These are phyloP conservation scores for Stephanodiscus minutulus DNA, from an alignment of 108 stramenopile genomes.

Conservation along the genomic window DNA sequence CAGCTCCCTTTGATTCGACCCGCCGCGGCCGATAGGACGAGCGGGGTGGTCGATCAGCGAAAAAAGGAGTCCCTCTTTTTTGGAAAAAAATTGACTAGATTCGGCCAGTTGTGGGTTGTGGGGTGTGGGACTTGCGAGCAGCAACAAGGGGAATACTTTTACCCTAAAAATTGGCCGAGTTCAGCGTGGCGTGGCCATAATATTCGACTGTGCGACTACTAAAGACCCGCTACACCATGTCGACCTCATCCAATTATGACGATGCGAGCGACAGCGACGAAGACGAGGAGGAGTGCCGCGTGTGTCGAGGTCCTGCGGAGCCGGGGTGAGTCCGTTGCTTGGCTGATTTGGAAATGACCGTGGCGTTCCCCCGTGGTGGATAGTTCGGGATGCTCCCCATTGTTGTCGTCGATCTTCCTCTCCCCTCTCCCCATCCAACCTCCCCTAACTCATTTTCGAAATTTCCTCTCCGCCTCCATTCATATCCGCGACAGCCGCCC, in stretches of 20 bases:
- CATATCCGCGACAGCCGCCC: constrained; percentile 52
- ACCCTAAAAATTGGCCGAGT: too few species aligned
- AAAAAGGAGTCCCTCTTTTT: too few species aligned
- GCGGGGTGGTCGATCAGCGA: too few species aligned
- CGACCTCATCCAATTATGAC: constrained; percentile 2
- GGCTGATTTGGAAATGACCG: neutral
- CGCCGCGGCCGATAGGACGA: too few species aligned
- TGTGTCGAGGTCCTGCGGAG: constrained; percentile 89
- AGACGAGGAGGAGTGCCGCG: constrained; percentile 86
- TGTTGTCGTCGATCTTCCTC: neutral
- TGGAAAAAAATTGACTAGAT: too few species aligned
- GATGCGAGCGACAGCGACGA: constrained; percentile 54
- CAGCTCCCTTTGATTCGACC: too few species aligned
- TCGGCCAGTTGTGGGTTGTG: too few species aligned
- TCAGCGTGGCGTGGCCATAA: too few species aligned
- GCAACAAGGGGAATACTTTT: too few species aligned
- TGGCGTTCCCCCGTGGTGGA: neutral
- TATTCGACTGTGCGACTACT: too few species aligned
- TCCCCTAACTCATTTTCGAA: neutral
- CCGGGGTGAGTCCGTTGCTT: constrained; percentile 70
- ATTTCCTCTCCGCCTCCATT: neutral
- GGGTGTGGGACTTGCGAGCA: too few species aligned
- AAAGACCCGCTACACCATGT: constrained; percentile 1
- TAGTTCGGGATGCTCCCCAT: constrained; percentile 1
- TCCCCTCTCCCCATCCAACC: neutral